Evolutionary conservation across 163 green algal genomes (phyloP), one percentile per base, ranked within the genome.

Genomic region (Chlamydomonas reinhardtii): DNA sequence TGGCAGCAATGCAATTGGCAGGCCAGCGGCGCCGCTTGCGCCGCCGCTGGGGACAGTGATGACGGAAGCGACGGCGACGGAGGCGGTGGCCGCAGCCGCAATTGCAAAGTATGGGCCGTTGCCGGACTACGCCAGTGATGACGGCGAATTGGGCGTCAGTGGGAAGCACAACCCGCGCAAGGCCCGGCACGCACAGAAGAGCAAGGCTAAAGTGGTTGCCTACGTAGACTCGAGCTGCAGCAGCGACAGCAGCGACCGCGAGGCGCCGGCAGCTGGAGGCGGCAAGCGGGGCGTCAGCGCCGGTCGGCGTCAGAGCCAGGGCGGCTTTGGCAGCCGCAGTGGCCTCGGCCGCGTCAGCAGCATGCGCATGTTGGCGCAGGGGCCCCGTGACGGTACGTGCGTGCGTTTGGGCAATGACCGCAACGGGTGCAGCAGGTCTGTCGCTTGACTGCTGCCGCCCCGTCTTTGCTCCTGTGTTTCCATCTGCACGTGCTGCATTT

Each of bases 281-380:
- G 25, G 68, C 68, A 6, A 8, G 8, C 15, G 32, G 0, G 32
- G 17, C 32, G 31, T 17, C 68, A 25, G 32, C 37, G 20, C 35
- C 37, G 35, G n/a, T 0, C 35, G 43, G 43, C 43, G 22, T 3
- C 43, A n/a, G 0, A 32, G n/a, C 11, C 66, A 2, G 17, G 17
- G 14, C 32, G 16, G 68, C 31, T 48, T 65, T 2, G 59, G 22
- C 22, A 29, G 59, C 59, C 22, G 22, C 59, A 65, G 59, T 22
- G 59, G 24, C 27, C 32, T 24, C 34, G 2, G 32, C 68, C 32
- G 32, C 31, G n/a, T 81, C 2, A 70, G 52, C 32, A 81, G 39
- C 39, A 39, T 81, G 56, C 74, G 74, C 2, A 71, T 81, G 74
- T 24, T 81, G 20, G 64, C 29, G 4, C 64, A 70, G 64, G 59